Percentiles rank a stretch among this genome's conserved stretches.
Conservation (phyloP, 2,329 filamentous ascomycete genomes). For the Thielaviopsis musarum region DNA sequence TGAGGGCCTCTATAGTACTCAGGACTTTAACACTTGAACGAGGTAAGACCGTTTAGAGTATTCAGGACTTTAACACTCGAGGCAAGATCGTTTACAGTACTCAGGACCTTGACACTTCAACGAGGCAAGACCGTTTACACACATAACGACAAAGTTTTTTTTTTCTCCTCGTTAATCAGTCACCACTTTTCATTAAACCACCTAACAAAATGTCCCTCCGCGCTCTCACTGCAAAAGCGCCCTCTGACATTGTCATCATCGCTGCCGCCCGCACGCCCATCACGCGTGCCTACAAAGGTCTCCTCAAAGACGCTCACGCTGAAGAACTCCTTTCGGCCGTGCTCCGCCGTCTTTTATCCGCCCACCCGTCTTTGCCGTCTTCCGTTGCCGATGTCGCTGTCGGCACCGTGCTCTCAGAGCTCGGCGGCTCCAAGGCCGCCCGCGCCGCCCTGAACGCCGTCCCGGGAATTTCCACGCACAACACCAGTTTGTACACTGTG, state of each 20-base stretch:
- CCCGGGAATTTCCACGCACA: conserved; percentile 43
- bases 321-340: conserved; percentile 76
- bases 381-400: conserved; percentile 52
- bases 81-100: too few species aligned
- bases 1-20: too few species aligned
- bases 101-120: too few species aligned
- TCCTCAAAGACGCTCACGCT: conserved; percentile 83
- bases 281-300: conserved; percentile 74
- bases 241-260: conserved; percentile 75
- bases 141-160: too few species aligned
- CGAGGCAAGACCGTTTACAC: background rate
- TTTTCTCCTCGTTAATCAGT: too few species aligned
- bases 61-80: background rate
- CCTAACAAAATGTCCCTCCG: background rate
- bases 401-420: conserved; percentile 77
- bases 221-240: conserved; percentile 2
- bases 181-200: too few species aligned
- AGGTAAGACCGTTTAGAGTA: too few species aligned
- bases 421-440: conserved; percentile 78
- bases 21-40: too few species aligned
- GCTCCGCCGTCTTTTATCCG: conserved; percentile 31
- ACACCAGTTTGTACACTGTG: conserved; percentile 66
- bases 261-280: conserved; percentile 79
- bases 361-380: conserved; percentile 56
- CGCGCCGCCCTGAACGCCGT: conserved; percentile 82